Percentiles rank a stretch among this genome's conserved stretches.
Evolutionary conservation across 1,139 yeast species (phyloP).

Genomic region (Saccharomyces hybrid): DNA sequence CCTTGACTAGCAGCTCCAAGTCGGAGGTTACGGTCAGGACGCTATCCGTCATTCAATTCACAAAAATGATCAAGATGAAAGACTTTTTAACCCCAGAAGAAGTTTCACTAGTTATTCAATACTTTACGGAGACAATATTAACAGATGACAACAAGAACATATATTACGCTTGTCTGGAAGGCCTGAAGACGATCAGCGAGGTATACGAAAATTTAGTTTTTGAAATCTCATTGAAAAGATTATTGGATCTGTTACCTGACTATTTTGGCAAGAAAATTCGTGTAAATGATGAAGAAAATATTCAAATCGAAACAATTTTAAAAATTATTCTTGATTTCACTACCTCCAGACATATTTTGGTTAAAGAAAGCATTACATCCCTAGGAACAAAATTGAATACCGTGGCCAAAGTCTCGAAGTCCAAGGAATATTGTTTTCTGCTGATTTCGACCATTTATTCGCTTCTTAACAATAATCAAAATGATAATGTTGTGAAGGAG

Average conservation of each 20-base stretch:
- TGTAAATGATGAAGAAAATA: constrained; percentile 21
- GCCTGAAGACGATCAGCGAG: constrained; percentile 39
- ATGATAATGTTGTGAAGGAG: too few relatives aligned
- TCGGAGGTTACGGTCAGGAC: constrained; percentile 55
- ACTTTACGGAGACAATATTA: constrained; percentile 50
- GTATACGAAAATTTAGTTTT: constrained; percentile 42
- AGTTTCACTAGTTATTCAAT: constrained; percentile 53
- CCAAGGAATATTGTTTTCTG: constrained; percentile 25
- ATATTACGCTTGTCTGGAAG: constrained; percentile 37
- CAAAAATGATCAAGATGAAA: constrained; percentile 43
- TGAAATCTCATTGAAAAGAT: constrained; percentile 52
- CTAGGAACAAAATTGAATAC: constrained; percentile 11
- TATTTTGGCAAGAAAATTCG: constrained; percentile 5
- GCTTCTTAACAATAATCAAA: too few relatives aligned
- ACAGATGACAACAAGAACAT: constrained; percentile 38
- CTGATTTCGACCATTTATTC: constrained; percentile 18
- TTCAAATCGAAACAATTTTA: constrained; percentile 36
- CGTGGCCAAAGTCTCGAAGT: constrained; percentile 11
- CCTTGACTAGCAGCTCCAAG: constrained; percentile 58
- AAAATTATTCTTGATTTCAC: constrained; percentile 37
- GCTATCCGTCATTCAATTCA: constrained; percentile 57
- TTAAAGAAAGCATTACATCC: constrained; percentile 26
- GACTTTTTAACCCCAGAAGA: constrained; percentile 49
- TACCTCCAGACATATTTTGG: constrained; percentile 26
- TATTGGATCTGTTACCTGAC: constrained; percentile 47